phyloP scores from a whole-genome alignment of 495 filamentous ascomycete genomes.

The Podospora anserina region DNA sequence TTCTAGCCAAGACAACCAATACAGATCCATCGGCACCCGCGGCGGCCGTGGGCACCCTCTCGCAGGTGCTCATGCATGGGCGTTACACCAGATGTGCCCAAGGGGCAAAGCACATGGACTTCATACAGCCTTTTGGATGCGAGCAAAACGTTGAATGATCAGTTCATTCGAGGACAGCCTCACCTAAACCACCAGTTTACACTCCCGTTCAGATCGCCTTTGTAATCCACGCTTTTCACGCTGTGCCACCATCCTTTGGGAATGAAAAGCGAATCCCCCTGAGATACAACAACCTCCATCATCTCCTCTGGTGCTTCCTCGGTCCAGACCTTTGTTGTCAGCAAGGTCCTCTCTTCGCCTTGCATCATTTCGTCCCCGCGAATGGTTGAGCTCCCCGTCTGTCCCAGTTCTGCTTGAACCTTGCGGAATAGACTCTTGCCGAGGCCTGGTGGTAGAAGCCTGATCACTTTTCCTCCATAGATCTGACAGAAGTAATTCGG shows the following conservation, averaged over 20 bases:
- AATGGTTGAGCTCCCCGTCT: conserved; percentile 52
- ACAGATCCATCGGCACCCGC: too few species aligned
- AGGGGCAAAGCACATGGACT: not conserved
- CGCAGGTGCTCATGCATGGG: not conserved
- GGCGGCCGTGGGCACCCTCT: not conserved
- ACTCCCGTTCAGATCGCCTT: conserved; percentile 42
- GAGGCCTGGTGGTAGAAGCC: conserved; percentile 60
- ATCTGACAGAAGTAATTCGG: conserved; percentile 90
- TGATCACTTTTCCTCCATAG: conserved; percentile 65
- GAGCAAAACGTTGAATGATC: not conserved
- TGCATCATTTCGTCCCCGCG: conserved; percentile 93
- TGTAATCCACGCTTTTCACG: conserved; percentile 58
- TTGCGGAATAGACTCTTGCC: conserved; percentile 60
- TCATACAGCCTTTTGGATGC: not conserved
- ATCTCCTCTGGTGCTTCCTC: conserved; percentile 28
- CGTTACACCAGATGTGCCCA: not conserved
- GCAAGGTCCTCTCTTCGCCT: conserved; percentile 59
- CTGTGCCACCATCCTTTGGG: conserved; percentile 97
- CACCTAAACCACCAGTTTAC: conserved; percentile 90
- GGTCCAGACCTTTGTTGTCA: conserved; percentile 72
- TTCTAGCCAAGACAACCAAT: not conserved
- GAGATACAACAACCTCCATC: conserved; percentile 52
- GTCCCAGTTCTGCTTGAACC: conserved; percentile 51
- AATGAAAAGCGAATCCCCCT: conserved; percentile 79
- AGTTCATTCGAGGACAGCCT: not conserved